Evolutionary conservation across 2,329 filamentous ascomycete genomes (phyloP), one percentile per base, ranked within the genome.

Genomic region (Epichloe amarillans): DNA sequence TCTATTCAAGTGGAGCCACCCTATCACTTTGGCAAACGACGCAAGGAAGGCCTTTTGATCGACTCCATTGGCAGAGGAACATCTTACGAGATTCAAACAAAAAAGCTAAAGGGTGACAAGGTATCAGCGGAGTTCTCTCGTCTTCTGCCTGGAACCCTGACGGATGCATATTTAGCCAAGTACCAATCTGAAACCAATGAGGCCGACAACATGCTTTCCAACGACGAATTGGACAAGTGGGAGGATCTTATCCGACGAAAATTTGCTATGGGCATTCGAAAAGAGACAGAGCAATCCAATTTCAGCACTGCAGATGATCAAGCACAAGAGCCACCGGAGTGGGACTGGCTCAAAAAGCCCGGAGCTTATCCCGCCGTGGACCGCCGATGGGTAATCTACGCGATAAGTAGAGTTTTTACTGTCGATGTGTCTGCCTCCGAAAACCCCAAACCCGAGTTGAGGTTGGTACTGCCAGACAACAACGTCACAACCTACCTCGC

Each of bases 51-150:
- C 8, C 70, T 86, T 7, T 68, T 90, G 26, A 83, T 86, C 36
- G 84, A 90, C 61, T 84, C 85, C 0, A 79, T 90, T 50, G 83
- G 84, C 2, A 82, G 82, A 53, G 84, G 83, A 3, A 68, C 71
- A 1, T 64, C 66, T 11, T 59, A 68, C 4, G 68, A 70, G 55
- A 57, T 68, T 39, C 56, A 63, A 17, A 49, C 61, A 5, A 69
- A 70, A 54, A 66, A 61, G 45, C 53, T 50, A 4, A 64, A 63
- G 53, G 58, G 57, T 35, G 64, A 66, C 4, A 60, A 61, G 6
- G 46, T 58, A 4, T 66, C 62, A 4, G 47, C 53, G 4, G 64
- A 64, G 47, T 69, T 70, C 46, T 64, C 67, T 0, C 57, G 57
- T 30, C 61, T 65, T 10, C 58, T 73, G 54, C 74, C 76, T 0